phyloP scores from a whole-genome alignment of 768 basidiomycete genomes.

The Pleurotus platypus region DNA sequence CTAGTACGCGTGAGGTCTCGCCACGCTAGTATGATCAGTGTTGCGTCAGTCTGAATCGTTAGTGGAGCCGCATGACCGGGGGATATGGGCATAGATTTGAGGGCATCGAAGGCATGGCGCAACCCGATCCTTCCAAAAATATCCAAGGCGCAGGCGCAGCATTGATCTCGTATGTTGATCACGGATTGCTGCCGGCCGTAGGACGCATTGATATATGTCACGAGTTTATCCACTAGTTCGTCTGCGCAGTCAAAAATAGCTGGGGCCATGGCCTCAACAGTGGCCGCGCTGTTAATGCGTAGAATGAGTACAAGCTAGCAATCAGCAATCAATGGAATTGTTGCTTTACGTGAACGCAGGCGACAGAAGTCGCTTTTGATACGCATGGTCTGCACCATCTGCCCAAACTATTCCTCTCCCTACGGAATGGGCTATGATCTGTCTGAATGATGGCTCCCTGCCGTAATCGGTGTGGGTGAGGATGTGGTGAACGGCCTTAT shows the following conservation, averaged over 20 bases:
- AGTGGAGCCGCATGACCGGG: background rate
- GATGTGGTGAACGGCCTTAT: conserved; percentile 31
- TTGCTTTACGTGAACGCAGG: conserved; percentile 31
- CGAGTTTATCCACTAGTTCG: conserved; percentile 16
- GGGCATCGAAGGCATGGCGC: conserved; percentile 31
- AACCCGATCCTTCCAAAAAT: conserved; percentile 33
- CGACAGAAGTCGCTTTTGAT: conserved; percentile 26
- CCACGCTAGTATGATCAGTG: conserved; percentile 21
- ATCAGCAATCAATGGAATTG: background rate
- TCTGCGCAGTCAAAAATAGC: conserved; percentile 27
- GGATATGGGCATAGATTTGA: conserved; percentile 7
- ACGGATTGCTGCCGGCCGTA: conserved; percentile 4
- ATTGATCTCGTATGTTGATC: conserved; percentile 17
- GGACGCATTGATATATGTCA: conserved; percentile 14
- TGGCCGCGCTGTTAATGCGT: conserved; percentile 20
- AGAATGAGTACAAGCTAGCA: background rate
- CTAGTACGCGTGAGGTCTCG: conserved; percentile 15
- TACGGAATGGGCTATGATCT: conserved; percentile 25
- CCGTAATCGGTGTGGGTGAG: conserved; percentile 31
- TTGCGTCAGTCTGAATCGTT: conserved; percentile 14
- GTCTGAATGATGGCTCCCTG: conserved; percentile 26
- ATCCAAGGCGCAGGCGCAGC: conserved; percentile 20
- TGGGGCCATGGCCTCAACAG: conserved; percentile 29
- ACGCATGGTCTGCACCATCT: conserved; percentile 31
- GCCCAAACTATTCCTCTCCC: conserved; percentile 33